Evolutionary conservation across 441 rosid species (phyloP), one percentile per base, ranked within the genome.

Genomic region (Isatis lusitanica): DNA sequence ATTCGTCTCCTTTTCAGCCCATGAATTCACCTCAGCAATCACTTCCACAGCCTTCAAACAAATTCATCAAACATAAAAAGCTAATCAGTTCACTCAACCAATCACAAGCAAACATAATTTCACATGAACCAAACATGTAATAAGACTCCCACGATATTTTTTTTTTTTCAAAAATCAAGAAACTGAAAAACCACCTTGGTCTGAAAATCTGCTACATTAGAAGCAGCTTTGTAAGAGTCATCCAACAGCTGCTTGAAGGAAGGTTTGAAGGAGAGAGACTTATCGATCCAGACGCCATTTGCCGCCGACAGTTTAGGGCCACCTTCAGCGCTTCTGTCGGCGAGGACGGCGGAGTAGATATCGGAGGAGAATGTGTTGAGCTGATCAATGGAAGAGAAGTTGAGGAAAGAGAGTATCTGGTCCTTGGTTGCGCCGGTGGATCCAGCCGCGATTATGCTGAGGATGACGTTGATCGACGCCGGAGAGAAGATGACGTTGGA

Each of bases 351-450:
- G 50, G 87, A 67, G 63, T 87, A 79, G 63, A 90, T 79, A 68
- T 94, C 86, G 3, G 96, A 83, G 16, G 84, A 83, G 77, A 91
- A 86, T 51, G 86, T 5, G 70, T 62, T 81, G 52, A 94, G 88
- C 1, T 86, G 84, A 24, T 88, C 91, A 56, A 30, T 43, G 68
- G 95, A 86, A 52, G 88, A 66, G 67, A 86, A 78, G 51, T 77
- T 85, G 62, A 94, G 93, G 79, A 90, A 92, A 4, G 91, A 85
- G 71, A 94, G 95, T 79, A 94, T 81, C 78, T 91, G 96, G 12
- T 86, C 87, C 2, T 63, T 90, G 6, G 96, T 83, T 18, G 85
- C 68, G 1, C 94, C 96, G 48, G 78, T 69, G 65, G 92, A 88
- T 5, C 97, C 97, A 65, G 93, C 78, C 43, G 93, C 86, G 75